Conservation (phyloP, 2,329 filamentous ascomycete species). For the Xylaria sp. region DNA sequence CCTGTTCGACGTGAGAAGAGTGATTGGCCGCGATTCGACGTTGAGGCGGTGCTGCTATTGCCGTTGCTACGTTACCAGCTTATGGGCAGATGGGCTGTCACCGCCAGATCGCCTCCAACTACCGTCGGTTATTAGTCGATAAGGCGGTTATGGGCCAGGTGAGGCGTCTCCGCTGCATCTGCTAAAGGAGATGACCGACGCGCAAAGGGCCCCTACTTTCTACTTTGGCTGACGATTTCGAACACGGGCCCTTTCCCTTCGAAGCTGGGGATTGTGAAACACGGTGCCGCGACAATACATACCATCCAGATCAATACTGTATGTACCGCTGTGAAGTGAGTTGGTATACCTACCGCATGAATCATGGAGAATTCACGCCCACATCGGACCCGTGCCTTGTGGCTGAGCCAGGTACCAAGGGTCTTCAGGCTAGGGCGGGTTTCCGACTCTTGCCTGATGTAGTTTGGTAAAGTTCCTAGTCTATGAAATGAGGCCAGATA, state of each 20-base stretch:
- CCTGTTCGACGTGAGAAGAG: constrained; percentile 10
- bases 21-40: constrained; percentile 32
- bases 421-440: background rate
- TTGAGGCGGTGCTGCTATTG: constrained; percentile 34
- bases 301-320: background rate
- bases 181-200: constrained; percentile 38
- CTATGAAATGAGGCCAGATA: constrained; percentile 21
- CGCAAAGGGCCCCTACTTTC: constrained; percentile 26
- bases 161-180: constrained; percentile 29
- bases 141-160: constrained; percentile 20
- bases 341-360: constrained; percentile 1
- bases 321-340: no score
- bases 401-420: constrained; percentile 20
- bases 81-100: constrained; percentile 35
- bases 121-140: constrained; percentile 22
- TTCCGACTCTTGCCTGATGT: background rate
- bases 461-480: constrained; percentile 12
- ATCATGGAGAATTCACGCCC: background rate
- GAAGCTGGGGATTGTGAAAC: constrained; percentile 27
- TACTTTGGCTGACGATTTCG: background rate
- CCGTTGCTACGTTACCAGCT: constrained; percentile 37
- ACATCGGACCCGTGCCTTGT: constrained; percentile 8
- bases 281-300: constrained; percentile 23
- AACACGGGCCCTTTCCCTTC: background rate
- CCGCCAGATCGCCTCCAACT: constrained; percentile 39